phyloP scores from a whole-genome alignment of 352 stramenopile species.

The Stramenopiles sp. region DNA sequence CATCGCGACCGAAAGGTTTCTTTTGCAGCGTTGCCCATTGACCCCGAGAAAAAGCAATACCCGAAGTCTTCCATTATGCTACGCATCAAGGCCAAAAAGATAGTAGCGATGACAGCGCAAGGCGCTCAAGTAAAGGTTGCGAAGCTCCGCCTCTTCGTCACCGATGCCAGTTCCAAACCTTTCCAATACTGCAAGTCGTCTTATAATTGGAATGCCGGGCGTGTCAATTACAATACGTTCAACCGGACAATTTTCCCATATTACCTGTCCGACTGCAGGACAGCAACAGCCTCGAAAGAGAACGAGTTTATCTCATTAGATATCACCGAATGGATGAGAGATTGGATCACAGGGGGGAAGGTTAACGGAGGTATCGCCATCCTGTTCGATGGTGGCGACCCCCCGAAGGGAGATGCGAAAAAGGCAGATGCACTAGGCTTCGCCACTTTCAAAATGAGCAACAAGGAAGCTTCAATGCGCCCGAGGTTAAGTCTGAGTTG shows the following conservation, averaged over 20 bases:
- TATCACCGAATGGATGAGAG: background rate
- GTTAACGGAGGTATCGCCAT: slow-evolving; percentile 5
- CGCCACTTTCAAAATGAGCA: background rate
- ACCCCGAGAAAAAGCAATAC: background rate
- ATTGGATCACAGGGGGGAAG: too few species aligned
- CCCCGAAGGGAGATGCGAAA: background rate
- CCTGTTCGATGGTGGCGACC: slow-evolving; percentile 3
- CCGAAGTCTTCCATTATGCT: background rate
- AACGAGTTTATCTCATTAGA: background rate
- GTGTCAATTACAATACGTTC: slow-evolving; percentile 2
- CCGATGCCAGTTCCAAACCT: background rate
- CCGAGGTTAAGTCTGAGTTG: slow-evolving; percentile 4
- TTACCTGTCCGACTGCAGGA: background rate
- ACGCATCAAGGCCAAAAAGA: background rate
- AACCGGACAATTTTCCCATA: background rate
- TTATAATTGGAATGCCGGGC: background rate
- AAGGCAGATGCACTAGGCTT: slow-evolving; percentile 11
- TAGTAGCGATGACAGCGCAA: background rate
- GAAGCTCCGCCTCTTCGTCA: background rate
- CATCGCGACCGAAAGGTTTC: background rate
- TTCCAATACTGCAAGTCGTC: background rate
- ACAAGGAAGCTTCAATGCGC: background rate
- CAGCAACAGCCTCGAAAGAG: background rate
- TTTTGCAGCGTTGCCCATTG: slow-evolving; percentile 4
- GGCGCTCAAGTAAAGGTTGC: background rate